Evolutionary conservation across 2,329 filamentous ascomycete species (phyloP).

Genomic region (Pyrenochaeta sp.): DNA sequence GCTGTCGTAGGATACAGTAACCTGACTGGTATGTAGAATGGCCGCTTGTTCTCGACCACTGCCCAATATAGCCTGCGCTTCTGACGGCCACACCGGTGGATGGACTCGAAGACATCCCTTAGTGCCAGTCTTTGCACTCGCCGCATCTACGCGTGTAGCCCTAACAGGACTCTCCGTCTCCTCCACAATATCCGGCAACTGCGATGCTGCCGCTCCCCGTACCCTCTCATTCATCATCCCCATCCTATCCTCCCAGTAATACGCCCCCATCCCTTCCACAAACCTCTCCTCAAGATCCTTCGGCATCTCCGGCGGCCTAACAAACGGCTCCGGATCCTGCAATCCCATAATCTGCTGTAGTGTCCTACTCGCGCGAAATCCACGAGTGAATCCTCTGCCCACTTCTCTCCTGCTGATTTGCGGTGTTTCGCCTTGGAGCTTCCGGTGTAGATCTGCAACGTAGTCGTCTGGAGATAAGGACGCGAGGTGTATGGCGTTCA

Average conservation of each 20-base stretch:
- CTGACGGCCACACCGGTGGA: not conserved
- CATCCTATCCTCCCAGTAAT: conserved; percentile 3
- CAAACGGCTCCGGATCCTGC: conserved; percentile 17
- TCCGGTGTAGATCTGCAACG: conserved; percentile 2
- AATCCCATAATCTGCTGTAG: conserved; percentile 25
- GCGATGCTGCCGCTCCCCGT: not conserved
- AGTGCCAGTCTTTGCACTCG: not conserved
- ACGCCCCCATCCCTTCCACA: conserved; percentile 14
- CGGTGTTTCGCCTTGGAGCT: conserved; percentile 1
- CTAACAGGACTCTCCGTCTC: conserved; percentile 3
- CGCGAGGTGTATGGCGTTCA: not conserved
- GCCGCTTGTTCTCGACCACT: not conserved
- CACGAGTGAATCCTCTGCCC: conserved; percentile 1
- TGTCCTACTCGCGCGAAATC: conserved; percentile 9
- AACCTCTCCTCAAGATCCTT: conserved; percentile 12
- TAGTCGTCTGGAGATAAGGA: not conserved
- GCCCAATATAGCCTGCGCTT: not conserved
- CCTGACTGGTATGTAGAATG: not conserved
- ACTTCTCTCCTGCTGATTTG: conserved; percentile 5
- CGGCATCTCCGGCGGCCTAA: conserved; percentile 17
- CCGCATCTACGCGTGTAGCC: not conserved
- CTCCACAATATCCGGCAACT: conserved; percentile 5
- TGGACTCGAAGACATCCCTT: no score
- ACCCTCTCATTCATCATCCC: not conserved
- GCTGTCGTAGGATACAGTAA: not conserved